These are phyloP conservation scores for Tephrocybe rancida DNA, from an alignment of 768 basidiomycete species.

Conservation along the genomic window DNA sequence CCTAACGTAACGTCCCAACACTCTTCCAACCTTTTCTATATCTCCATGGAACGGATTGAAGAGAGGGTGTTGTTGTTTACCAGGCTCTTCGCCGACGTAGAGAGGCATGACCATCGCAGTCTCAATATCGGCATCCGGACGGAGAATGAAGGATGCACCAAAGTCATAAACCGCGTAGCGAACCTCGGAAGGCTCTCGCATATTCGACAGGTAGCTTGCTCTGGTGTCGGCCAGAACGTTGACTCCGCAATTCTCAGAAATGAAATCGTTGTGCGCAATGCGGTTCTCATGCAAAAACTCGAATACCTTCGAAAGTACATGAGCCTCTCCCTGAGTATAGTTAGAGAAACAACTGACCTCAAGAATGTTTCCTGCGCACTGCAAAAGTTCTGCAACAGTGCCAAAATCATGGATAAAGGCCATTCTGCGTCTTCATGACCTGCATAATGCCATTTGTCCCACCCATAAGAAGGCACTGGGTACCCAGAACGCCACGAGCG, in stretches of 20 bases:
- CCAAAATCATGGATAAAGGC: neutral
- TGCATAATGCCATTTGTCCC: too few relatives aligned
- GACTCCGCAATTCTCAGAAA: conserved; percentile 14
- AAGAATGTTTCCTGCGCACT: neutral
- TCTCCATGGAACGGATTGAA: neutral
- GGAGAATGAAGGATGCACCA: neutral
- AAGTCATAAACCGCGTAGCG: conserved; percentile 2
- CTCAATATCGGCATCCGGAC: neutral
- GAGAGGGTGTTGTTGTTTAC: neutral
- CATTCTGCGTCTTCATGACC: too few relatives aligned
- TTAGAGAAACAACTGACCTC: neutral
- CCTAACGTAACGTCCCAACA: neutral
- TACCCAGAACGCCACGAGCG: too few relatives aligned
- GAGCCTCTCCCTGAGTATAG: neutral
- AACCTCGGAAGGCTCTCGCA: neutral
- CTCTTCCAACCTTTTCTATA: neutral
- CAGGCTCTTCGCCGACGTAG: neutral
- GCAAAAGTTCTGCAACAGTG: too few relatives aligned
- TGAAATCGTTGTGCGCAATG: conserved; percentile 17
- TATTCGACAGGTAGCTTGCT: neutral
- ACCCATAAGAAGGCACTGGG: too few relatives aligned
- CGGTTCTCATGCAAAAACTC: conserved; percentile 17
- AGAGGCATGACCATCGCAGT: neutral
- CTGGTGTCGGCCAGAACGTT: conserved; percentile 5
- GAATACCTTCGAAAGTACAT: neutral